Evolutionary conservation across 2,329 filamentous ascomycete genomes (phyloP).

Genomic region (Cladosporium sphaerospermum): DNA sequence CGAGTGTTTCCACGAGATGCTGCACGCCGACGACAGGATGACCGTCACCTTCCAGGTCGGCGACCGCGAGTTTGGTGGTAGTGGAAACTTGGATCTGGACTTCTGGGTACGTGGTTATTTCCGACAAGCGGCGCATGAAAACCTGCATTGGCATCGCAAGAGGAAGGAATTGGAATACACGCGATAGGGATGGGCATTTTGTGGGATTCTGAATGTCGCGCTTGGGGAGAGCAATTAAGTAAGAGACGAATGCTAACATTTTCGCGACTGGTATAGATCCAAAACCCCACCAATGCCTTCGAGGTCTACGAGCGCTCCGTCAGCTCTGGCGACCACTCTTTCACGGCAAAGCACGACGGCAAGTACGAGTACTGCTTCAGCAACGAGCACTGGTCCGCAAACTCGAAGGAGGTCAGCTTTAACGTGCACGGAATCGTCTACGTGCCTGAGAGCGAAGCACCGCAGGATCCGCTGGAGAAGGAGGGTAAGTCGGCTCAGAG

Average conservation of each 20-base stretch:
- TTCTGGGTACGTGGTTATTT: constrained; percentile 70
- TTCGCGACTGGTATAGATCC: constrained; percentile 50
- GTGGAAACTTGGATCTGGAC: constrained; percentile 91
- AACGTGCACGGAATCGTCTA: constrained; percentile 99
- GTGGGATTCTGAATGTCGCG: not conserved
- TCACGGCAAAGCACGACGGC: constrained; percentile 77
- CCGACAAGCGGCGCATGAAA: not conserved
- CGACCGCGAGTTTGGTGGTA: constrained; percentile 89
- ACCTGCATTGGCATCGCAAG: not conserved
- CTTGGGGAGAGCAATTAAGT: not conserved
- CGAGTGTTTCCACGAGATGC: constrained; percentile 94
- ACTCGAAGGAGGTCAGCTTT: constrained; percentile 97
- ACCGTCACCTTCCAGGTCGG: constrained; percentile 98
- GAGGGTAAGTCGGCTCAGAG: constrained; percentile 58
- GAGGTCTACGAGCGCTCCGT: constrained; percentile 74
- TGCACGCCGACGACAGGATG: constrained; percentile 95
- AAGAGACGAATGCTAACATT: constrained; percentile 9
- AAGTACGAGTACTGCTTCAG: constrained; percentile 97
- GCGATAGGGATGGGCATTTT: not conserved
- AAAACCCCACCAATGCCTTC: constrained; percentile 68
- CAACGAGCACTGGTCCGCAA: constrained; percentile 95
- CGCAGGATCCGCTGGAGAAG: constrained; percentile 79
- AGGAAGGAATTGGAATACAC: not conserved
- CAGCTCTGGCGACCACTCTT: constrained; percentile 88
- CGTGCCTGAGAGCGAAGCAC: constrained; percentile 78